A percentile compares a stretch with the other conserved stretches of the same genome.
Evolutionary conservation across 768 basidiomycete species (phyloP).

Genomic region (Boletus pseudopeckii): DNA sequence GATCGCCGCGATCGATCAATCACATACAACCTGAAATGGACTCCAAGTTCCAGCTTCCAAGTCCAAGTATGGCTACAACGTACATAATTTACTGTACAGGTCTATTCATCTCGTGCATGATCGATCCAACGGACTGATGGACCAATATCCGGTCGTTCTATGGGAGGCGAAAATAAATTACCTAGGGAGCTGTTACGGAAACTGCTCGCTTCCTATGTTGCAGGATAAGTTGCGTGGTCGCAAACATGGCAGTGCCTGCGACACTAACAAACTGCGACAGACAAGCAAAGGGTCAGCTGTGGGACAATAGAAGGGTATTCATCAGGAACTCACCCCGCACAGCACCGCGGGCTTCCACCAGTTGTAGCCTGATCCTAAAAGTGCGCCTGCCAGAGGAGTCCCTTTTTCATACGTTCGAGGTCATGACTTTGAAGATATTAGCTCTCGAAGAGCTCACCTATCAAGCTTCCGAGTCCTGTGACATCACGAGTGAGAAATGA

Average conservation of each 20-base stretch:
- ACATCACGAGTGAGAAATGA: background rate
- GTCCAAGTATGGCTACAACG: background rate
- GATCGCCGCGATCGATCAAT: background rate
- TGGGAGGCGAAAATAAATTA: background rate
- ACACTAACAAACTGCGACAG: constrained; percentile 15
- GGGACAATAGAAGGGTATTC: background rate
- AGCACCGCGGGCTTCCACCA: constrained; percentile 60
- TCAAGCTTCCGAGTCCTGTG: constrained; percentile 25
- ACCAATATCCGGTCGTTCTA: background rate
- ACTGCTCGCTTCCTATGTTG: background rate
- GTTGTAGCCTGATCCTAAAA: constrained; percentile 46
- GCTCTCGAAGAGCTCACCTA: constrained; percentile 10
- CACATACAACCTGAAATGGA: background rate
- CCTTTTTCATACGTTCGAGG: constrained; percentile 35
- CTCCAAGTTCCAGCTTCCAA: background rate
- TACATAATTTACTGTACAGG: background rate
- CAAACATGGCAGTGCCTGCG: constrained; percentile 15
- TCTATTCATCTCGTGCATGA: background rate
- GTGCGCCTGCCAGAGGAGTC: constrained; percentile 52
- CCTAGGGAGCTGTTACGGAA: background rate
- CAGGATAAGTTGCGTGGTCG: constrained; percentile 2
- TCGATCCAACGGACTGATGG: background rate
- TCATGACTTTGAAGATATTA: constrained; percentile 6
- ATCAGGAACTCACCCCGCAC: constrained; percentile 35
- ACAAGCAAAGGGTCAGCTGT: background rate